Conservation (phyloP, 2,329 filamentous ascomycete species). For the Exophiala lecanii-corni region DNA sequence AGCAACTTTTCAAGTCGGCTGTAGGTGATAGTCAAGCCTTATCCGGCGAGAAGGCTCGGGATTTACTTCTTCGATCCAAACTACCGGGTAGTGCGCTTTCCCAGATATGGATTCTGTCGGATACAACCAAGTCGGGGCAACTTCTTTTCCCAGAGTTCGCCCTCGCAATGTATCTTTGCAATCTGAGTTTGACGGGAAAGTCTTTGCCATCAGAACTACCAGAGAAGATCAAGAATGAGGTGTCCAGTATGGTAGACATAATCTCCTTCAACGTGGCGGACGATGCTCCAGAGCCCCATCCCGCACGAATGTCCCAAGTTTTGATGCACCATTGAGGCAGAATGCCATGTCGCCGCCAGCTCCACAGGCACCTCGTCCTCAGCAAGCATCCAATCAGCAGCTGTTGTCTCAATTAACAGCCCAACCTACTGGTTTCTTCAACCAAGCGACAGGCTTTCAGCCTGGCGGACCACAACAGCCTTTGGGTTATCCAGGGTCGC, state of each 20-base stretch:
- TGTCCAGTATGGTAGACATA: conserved; percentile 99
- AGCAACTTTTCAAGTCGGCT: conserved; percentile 94
- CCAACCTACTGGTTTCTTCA: conserved; percentile 47
- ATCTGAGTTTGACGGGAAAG: conserved; percentile 84
- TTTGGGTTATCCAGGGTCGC: conserved; percentile 32
- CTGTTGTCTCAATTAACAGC: conserved; percentile 54
- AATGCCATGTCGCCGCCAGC: conserved; percentile 47
- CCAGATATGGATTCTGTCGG: conserved; percentile 90
- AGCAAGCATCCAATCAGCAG: conserved; percentile 66
- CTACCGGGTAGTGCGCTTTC: conserved; percentile 82
- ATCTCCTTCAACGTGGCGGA: conserved; percentile 92
- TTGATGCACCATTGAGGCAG: conserved; percentile 53
- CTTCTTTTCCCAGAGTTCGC: conserved; percentile 97
- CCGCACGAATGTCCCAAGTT: conserved; percentile 65
- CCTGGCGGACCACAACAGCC: conserved; percentile 44
- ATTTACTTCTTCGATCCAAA: conserved; percentile 82
- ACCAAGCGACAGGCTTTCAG: conserved; percentile 66
- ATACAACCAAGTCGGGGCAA: conserved; percentile 94
- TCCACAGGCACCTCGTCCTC: conserved; percentile 61
- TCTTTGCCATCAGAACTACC: conserved; percentile 69
- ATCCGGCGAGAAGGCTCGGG: conserved; percentile 85
- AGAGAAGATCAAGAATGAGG: conserved; percentile 87
- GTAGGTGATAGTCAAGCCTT: conserved; percentile 79
- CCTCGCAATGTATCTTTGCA: conserved; percentile 97
- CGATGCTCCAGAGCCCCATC: conserved; percentile 52